Evolutionary conservation across 441 rosid species (phyloP).

Genomic region (Corymbia calophylla): DNA sequence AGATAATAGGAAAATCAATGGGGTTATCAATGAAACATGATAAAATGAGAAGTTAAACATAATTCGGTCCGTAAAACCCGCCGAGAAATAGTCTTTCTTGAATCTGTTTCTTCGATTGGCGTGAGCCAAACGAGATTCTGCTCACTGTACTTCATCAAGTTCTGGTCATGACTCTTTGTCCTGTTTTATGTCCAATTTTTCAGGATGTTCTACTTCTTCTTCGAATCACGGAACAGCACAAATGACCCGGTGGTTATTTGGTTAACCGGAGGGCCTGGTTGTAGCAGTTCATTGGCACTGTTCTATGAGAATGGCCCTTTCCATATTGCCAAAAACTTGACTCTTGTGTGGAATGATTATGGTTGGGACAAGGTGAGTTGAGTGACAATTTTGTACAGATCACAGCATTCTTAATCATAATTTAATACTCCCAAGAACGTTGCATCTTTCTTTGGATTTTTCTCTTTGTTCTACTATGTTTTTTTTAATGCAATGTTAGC

Average conservation of each 20-base stretch:
- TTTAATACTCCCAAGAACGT: neutral
- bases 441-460: neutral
- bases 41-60: neutral
- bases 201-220: constrained; percentile 86
- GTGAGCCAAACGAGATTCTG: neutral
- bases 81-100: neutral
- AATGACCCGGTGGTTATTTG: constrained; percentile 80
- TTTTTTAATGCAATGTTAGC: neutral
- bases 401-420: neutral
- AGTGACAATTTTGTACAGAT: neutral
- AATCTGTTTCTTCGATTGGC: neutral
- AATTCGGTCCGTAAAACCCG: neutral
- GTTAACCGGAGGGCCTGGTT: constrained; percentile 93
- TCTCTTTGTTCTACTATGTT: neutral
- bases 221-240: constrained; percentile 50
- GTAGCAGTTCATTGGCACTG: constrained; percentile 65
- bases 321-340: constrained; percentile 30
- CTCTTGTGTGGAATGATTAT: constrained; percentile 70
- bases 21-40: neutral
- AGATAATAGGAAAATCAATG: neutral
- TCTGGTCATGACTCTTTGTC: neutral
- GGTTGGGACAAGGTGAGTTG: constrained; percentile 79
- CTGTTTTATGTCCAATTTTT: neutral
- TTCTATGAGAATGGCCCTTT: constrained; percentile 90
- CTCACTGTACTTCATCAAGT: neutral